These are phyloP conservation scores for Xylariaceae sp. DNA, from an alignment of 2,329 filamentous ascomycete genomes.

Conservation along the genomic window DNA sequence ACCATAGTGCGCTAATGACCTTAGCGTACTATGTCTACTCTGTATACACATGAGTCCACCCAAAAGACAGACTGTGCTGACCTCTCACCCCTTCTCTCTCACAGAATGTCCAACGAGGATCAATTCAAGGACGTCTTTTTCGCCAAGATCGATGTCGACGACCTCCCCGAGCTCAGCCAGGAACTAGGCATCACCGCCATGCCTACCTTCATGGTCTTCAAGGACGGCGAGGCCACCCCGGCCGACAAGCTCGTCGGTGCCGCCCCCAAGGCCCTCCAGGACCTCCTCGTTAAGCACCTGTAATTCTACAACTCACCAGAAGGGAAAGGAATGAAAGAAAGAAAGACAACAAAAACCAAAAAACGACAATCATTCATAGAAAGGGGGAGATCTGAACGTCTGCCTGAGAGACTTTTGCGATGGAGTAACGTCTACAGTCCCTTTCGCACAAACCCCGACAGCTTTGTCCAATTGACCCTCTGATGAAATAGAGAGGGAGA, in stretches of 20 bases:
- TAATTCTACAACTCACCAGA: too few species aligned
- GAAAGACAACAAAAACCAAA: too few species aligned
- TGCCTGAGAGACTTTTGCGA: too few species aligned
- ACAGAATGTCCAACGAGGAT: constrained; percentile 56
- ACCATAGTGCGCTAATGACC: too few species aligned
- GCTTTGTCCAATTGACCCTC: too few species aligned
- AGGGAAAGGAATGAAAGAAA: too few species aligned
- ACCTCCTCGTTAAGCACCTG: constrained; percentile 31
- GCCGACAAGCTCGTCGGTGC: constrained; percentile 73
- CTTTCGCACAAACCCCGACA: too few species aligned
- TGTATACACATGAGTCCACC: not conserved
- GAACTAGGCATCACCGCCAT: constrained; percentile 83
- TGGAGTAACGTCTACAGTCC: too few species aligned
- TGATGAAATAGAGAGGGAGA: too few species aligned
- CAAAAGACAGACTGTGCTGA: constrained; percentile 1
- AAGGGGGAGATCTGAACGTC: too few species aligned
- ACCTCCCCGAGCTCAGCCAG: constrained; percentile 68
- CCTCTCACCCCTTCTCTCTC: too few species aligned
- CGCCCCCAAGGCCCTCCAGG: constrained; percentile 65
- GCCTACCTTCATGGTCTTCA: constrained; percentile 87
- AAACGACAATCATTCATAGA: too few species aligned
- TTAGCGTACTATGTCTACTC: not conserved
- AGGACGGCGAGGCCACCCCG: constrained; percentile 71
- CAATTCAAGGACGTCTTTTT: constrained; percentile 63
- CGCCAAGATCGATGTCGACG: constrained; percentile 88